A percentile compares a stretch with the other conserved stretches of the same genome.
These are phyloP conservation scores for Phaeodactylum tricornutum DNA, from an alignment of 108 stramenopile genomes.

Conservation along the genomic window DNA sequence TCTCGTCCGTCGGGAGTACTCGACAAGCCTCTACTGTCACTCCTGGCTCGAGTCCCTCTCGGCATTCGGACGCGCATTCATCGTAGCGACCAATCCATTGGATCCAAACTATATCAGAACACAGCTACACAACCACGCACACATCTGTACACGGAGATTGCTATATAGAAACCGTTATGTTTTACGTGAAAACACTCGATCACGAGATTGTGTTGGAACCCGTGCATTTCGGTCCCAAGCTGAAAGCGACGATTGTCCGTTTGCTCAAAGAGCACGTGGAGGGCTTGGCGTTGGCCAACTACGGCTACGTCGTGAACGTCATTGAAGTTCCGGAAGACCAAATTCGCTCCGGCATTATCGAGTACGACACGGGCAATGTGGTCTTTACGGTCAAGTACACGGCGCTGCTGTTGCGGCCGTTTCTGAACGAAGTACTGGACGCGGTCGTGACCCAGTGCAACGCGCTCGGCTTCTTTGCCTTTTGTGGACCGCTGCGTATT, in stretches of 20 bases:
- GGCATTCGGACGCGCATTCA: too few relatives aligned
- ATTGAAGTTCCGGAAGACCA: conserved; percentile 88
- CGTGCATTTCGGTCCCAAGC: conserved; percentile 78
- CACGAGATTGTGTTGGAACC: conserved; percentile 82
- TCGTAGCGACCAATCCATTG: too few relatives aligned
- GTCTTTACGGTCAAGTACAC: conserved; percentile 85
- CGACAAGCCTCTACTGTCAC: too few relatives aligned
- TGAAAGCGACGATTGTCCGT: conserved; percentile 72
- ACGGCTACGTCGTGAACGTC: conserved; percentile 90
- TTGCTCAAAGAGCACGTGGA: conserved; percentile 85
- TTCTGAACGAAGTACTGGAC: conserved; percentile 89
- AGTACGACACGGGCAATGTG: conserved; percentile 87
- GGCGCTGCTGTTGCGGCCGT: conserved; percentile 80
- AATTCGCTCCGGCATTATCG: conserved; percentile 86
- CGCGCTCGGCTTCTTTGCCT: conserved; percentile 87
- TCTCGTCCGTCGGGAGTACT: too few relatives aligned
- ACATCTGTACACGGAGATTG: too few relatives aligned
- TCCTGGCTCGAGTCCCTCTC: too few relatives aligned
- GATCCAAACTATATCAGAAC: too few relatives aligned
- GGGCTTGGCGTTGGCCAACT: conserved; percentile 83
- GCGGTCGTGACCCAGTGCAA: conserved; percentile 84
- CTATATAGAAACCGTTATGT: conserved; percentile 56
- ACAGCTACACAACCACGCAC: too few relatives aligned
- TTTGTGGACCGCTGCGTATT: conserved; percentile 82
- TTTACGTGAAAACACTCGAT: conserved; percentile 83